Percentiles rank a stretch among this genome's conserved stretches.
Evolutionary conservation across 768 basidiomycete genomes (phyloP).

Genomic region (Termitomyces sp.): DNA sequence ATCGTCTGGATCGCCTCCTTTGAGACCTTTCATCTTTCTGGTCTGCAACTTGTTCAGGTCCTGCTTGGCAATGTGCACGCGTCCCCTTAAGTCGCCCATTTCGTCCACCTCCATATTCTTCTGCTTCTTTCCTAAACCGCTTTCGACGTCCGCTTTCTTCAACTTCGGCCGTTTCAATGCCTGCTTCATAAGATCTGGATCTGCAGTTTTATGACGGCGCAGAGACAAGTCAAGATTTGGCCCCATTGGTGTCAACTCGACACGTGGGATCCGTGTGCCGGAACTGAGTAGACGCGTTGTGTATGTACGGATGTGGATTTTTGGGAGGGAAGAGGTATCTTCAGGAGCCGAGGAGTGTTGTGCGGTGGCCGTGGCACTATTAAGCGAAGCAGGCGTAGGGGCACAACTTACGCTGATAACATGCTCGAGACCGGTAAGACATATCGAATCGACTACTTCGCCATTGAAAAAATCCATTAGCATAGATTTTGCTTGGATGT

Average conservation of each 20-base stretch:
- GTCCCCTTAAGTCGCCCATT: conserved; percentile 94
- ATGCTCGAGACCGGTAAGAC: conserved; percentile 80
- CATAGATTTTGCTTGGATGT: conserved; percentile 87
- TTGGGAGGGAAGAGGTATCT: conserved; percentile 56
- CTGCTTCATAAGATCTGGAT: conserved; percentile 74
- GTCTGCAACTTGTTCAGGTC: conserved; percentile 84
- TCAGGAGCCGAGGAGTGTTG: conserved; percentile 28
- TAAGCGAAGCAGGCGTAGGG: conserved; percentile 57
- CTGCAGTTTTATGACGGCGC: conserved; percentile 71
- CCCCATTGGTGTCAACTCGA: conserved; percentile 86
- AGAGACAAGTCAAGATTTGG: conserved; percentile 83
- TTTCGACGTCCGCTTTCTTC: conserved; percentile 84
- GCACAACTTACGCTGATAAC: conserved; percentile 80
- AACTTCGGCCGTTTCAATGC: conserved; percentile 85
- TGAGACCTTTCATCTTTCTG: conserved; percentile 96
- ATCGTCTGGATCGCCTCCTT: conserved; percentile 31
- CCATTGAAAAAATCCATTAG: conserved; percentile 90
- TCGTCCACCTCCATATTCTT: conserved; percentile 97
- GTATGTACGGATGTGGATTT: conserved; percentile 87
- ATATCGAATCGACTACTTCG: conserved; percentile 79
- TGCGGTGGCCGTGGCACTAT: conserved; percentile 32
- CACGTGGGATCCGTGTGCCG: conserved; percentile 76
- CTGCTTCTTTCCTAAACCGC: conserved; percentile 85
- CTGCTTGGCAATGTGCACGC: conserved; percentile 87
- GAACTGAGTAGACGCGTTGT: conserved; percentile 71